Percentiles rank a stretch among this genome's conserved stretches.
Evolutionary conservation across 306 rosid species (phyloP).

Genomic region (Pueraria montana): DNA sequence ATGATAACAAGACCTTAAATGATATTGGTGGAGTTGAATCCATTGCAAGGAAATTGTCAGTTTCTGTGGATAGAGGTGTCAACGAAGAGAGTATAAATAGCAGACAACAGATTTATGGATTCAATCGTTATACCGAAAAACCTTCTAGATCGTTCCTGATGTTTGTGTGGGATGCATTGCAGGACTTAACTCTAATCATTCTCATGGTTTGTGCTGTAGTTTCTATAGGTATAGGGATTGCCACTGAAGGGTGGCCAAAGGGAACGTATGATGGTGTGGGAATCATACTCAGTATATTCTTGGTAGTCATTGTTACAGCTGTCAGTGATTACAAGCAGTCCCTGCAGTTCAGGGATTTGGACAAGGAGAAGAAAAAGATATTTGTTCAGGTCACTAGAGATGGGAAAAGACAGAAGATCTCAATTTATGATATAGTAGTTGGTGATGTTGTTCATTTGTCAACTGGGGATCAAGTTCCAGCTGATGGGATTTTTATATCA

Average conservation of each 20-base stretch:
- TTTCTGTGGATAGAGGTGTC: constrained; percentile 70
- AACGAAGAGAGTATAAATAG: constrained; percentile 53
- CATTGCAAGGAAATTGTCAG: constrained; percentile 63
- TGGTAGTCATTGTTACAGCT: constrained; percentile 92
- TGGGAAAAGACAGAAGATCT: constrained; percentile 76
- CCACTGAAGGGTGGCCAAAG: constrained; percentile 96
- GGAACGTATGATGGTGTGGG: constrained; percentile 94
- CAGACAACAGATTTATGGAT: constrained; percentile 83
- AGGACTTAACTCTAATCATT: constrained; percentile 85
- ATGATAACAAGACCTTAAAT: constrained; percentile 61
- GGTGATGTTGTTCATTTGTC: constrained; percentile 95
- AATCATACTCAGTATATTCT: constrained; percentile 76
- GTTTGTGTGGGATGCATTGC: constrained; percentile 95
- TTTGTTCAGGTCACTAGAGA: constrained; percentile 82
- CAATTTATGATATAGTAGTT: constrained; percentile 82
- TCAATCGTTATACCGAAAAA: constrained; percentile 80
- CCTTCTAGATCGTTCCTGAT: constrained; percentile 71
- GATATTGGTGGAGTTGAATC: constrained; percentile 69
- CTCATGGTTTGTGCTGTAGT: constrained; percentile 88
- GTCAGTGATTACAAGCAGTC: constrained; percentile 92
- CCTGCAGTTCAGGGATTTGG: constrained; percentile 85
- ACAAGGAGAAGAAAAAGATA: constrained; percentile 90
- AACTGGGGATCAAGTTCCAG: constrained; percentile 93
- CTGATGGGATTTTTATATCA: constrained; percentile 86
- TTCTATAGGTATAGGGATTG: constrained; percentile 82